Evolutionary conservation across 768 basidiomycete genomes (phyloP).

Genomic region (Calvatia gigantea): DNA sequence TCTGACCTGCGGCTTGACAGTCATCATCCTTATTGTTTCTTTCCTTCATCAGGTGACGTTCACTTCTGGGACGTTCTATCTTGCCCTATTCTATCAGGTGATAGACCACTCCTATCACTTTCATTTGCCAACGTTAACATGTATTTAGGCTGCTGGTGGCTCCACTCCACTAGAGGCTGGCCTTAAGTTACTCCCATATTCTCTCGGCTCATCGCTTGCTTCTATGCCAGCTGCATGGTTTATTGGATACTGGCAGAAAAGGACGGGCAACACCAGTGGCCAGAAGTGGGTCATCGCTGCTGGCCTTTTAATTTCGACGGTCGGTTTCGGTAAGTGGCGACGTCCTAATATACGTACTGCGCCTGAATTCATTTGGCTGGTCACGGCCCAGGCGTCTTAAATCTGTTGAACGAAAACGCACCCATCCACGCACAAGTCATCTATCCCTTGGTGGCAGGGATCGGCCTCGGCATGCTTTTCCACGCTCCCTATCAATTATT

Average conservation of each 20-base stretch:
- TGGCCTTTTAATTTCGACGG: conserved; percentile 61
- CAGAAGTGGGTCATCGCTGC: conserved; percentile 62
- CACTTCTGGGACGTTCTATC: conserved; percentile 83
- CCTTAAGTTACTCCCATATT: conserved; percentile 75
- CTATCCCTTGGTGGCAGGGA: conserved; percentile 70
- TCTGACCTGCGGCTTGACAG: conserved; percentile 32
- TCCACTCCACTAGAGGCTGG: conserved; percentile 72
- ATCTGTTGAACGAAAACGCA: conserved; percentile 54
- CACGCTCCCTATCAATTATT: conserved; percentile 85
- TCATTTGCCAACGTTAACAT: conserved; percentile 13
- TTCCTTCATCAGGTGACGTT: conserved; percentile 85
- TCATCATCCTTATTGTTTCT: conserved; percentile 60
- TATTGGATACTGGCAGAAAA: conserved; percentile 63
- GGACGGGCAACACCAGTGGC: conserved; percentile 51
- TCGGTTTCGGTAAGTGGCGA: conserved; percentile 66
- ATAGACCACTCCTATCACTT: conserved; percentile 15
- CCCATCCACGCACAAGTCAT: conserved; percentile 38
- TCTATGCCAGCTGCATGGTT: conserved; percentile 88
- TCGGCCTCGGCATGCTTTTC: conserved; percentile 81
- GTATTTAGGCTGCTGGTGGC: conserved; percentile 60
- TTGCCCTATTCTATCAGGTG: conserved; percentile 82
- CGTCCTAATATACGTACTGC: conserved; percentile 9
- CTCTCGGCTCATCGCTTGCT: conserved; percentile 79
- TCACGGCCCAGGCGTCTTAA: conserved; percentile 56
- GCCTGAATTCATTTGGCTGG: conserved; percentile 17